Evolutionary conservation across 108 stramenopile species (phyloP).

Genomic region (Aureococcus anophagefferens): DNA sequence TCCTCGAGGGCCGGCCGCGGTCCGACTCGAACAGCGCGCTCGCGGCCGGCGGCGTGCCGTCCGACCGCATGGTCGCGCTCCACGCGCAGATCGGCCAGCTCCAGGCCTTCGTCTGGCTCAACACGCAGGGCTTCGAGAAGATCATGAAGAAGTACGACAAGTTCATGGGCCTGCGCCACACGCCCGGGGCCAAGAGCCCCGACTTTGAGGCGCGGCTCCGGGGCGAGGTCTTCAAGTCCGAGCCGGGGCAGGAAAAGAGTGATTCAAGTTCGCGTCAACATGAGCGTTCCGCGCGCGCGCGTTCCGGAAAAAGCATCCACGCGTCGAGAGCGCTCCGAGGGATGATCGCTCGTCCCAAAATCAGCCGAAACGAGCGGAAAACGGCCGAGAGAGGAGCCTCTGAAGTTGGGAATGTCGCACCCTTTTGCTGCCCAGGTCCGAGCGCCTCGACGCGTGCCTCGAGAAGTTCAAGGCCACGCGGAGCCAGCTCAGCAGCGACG

Average conservation of each 20-base stretch:
- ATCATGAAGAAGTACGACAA: neutral
- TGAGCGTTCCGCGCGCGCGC: too few species aligned
- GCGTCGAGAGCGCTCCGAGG: too few species aligned
- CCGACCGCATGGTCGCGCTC: neutral
- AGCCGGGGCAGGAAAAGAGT: too few species aligned
- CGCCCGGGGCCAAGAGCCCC: neutral
- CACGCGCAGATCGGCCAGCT: neutral
- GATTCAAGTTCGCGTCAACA: too few species aligned
- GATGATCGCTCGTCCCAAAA: too few species aligned
- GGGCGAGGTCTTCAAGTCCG: neutral
- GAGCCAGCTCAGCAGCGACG: constrained; percentile 64
- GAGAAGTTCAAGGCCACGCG: constrained; percentile 40
- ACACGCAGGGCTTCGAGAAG: constrained; percentile 2
- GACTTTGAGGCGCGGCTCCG: neutral
- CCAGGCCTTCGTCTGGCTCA: neutral
- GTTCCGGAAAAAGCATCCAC: too few species aligned
- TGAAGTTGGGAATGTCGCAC: too few species aligned
- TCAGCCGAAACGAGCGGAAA: too few species aligned
- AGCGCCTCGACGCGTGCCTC: neutral
- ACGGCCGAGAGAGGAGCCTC: too few species aligned
- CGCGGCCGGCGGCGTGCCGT: neutral
- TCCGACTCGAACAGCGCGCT: neutral
- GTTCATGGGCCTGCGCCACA: neutral
- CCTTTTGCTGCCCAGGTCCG: too few species aligned
- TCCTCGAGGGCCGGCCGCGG: neutral